Percentiles rank a stretch among this genome's conserved stretches.
These are phyloP conservation scores for Dentipellis fragilis DNA, from an alignment of 768 basidiomycete genomes.

Conservation along the genomic window DNA sequence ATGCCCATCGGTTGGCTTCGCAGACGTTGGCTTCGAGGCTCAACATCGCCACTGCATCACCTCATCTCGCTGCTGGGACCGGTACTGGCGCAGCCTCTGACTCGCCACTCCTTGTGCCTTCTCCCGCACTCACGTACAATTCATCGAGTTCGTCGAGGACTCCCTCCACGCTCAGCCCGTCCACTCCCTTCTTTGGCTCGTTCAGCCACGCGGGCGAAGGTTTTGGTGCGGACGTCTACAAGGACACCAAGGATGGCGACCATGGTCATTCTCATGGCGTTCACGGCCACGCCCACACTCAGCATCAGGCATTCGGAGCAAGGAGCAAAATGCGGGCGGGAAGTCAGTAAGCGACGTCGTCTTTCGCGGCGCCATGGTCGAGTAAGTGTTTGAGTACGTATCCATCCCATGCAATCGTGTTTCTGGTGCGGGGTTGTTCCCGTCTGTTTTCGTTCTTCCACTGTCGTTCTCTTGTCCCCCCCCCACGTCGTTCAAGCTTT, in stretches of 20 bases:
- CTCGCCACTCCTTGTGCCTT: conserved; percentile 45
- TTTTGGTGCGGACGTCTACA: conserved; percentile 15
- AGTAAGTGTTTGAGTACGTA: too few relatives aligned
- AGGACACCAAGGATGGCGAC: not conserved
- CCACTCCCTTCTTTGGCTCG: conserved; percentile 61
- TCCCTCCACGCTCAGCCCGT: conserved; percentile 58
- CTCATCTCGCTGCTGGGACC: not conserved
- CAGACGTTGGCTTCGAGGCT: conserved; percentile 2
- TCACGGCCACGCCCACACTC: not conserved
- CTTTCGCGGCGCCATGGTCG: not conserved
- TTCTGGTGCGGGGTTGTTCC: too few relatives aligned
- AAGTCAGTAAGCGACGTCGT: not conserved
- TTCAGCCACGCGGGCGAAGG: conserved; percentile 28
- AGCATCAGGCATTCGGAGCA: not conserved
- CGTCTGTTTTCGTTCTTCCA: too few relatives aligned
- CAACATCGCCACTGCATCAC: not conserved
- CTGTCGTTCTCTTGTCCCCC: too few relatives aligned
- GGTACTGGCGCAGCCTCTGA: conserved; percentile 1
- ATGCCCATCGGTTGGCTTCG: not conserved
- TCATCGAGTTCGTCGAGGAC: conserved; percentile 37
- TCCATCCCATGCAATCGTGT: too few relatives aligned
- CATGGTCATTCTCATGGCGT: not conserved
- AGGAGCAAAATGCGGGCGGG: not conserved
- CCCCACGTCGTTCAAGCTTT: too few relatives aligned
- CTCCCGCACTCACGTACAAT: conserved; percentile 54